These are phyloP conservation scores for Bremia lactucae DNA, from an alignment of 352 stramenopile species.

Conservation along the genomic window DNA sequence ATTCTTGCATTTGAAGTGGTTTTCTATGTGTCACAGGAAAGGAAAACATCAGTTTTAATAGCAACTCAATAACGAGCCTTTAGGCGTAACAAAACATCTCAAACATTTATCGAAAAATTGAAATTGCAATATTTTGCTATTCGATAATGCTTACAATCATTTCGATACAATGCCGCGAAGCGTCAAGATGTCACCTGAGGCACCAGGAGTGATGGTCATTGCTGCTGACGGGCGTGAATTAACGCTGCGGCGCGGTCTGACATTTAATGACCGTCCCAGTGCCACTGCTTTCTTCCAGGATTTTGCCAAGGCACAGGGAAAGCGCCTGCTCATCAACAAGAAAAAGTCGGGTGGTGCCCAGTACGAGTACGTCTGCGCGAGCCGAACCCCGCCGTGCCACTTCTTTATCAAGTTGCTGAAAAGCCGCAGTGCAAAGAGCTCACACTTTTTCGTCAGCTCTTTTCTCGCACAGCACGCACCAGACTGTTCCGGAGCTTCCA, in stretches of 20 bases:
- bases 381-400: conserved; percentile 12
- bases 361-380: conserved; percentile 30
- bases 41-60: too few relatives aligned
- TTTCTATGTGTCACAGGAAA: too few relatives aligned
- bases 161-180: conserved; percentile 19
- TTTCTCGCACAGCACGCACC: conserved; percentile 14
- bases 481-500: conserved; percentile 16
- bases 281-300: conserved; percentile 29
- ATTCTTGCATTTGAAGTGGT: too few relatives aligned
- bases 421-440: conserved; percentile 23
- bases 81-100: neutral
- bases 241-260: conserved; percentile 18
- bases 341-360: conserved; percentile 25
- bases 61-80: too few relatives aligned
- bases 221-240: conserved; percentile 11
- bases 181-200: conserved; percentile 21
- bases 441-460: conserved; percentile 30
- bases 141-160: too few relatives aligned
- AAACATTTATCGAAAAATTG: neutral
- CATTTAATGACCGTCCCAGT: conserved; percentile 18
- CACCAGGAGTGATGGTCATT: conserved; percentile 21
- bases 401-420: conserved; percentile 32
- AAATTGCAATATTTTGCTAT: too few relatives aligned
- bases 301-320: conserved; percentile 30
- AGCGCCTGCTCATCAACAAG: conserved; percentile 30